Percentiles rank a stretch among this genome's conserved stretches.
These are phyloP conservation scores for Globomyces sp. DNA, from an alignment of 371 early-diverging fungal genomes.

Conservation along the genomic window DNA sequence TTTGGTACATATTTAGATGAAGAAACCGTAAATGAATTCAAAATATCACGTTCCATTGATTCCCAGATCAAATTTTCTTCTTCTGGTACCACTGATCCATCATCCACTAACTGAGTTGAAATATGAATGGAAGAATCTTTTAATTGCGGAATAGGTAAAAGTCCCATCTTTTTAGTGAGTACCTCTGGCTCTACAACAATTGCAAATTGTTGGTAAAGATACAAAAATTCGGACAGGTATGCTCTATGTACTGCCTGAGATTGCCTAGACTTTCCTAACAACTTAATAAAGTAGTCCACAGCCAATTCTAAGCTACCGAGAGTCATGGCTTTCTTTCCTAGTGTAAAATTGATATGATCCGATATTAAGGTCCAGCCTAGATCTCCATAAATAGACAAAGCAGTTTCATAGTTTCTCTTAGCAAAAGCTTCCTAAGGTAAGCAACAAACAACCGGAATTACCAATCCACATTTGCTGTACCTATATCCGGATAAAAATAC, in stretches of 20 bases:
- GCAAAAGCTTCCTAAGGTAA: not conserved
- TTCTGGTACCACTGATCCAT: not conserved
- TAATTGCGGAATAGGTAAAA: constrained; percentile 6
- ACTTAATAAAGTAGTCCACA: constrained; percentile 58
- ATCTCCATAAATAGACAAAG: constrained; percentile 60
- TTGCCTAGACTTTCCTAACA: constrained; percentile 65
- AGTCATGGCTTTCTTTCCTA: constrained; percentile 68
- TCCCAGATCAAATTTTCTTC: constrained; percentile 42
- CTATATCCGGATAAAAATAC: constrained; percentile 83
- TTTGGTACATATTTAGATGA: not conserved
- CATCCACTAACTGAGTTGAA: not conserved
- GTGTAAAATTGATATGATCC: constrained; percentile 81
- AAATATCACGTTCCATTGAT: constrained; percentile 59
- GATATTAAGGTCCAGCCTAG: constrained; percentile 77
- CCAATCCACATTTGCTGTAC: constrained; percentile 62
- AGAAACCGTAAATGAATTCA: constrained; percentile 39
- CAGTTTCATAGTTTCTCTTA: constrained; percentile 56
- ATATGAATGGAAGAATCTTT: not conserved
- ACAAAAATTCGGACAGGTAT: constrained; percentile 74
- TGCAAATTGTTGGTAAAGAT: constrained; percentile 58
- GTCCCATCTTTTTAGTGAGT: not conserved
- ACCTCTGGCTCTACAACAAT: not conserved
- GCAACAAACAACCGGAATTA: constrained; percentile 6
- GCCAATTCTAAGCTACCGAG: constrained; percentile 32
- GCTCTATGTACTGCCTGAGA: constrained; percentile 65